phyloP scores from a whole-genome alignment of 495 filamentous ascomycete genomes.

The Daldinia vernicosa region DNA sequence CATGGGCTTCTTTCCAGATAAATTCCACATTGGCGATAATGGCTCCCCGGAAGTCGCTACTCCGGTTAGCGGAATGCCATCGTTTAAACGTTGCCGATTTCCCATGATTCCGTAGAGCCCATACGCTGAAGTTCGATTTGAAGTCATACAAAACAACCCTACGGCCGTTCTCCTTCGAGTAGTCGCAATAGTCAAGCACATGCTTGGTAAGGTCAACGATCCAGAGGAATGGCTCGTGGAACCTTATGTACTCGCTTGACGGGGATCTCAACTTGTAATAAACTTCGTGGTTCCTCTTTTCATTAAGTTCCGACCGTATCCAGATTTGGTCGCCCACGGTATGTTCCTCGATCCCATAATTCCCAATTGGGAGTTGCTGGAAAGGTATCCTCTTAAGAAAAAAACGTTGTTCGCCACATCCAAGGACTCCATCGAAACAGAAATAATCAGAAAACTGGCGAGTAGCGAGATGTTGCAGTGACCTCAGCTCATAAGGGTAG shows the following conservation, averaged over 20 bases:
- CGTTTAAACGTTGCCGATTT: slow-evolving; percentile 46
- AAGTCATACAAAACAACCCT: slow-evolving; percentile 63
- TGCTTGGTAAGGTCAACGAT: slow-evolving; percentile 72
- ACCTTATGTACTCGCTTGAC: slow-evolving; percentile 65
- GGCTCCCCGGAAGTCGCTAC: slow-evolving; percentile 64
- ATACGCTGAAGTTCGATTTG: slow-evolving; percentile 59
- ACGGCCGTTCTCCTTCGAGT: slow-evolving; percentile 38
- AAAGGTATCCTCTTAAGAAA: slow-evolving; percentile 67
- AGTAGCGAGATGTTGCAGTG: slow-evolving; percentile 60
- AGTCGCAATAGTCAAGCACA: slow-evolving; percentile 67
- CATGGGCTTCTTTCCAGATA: slow-evolving; percentile 68
- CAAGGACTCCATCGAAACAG: slow-evolving; percentile 69
- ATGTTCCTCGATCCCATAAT: slow-evolving; percentile 63
- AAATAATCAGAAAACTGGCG: slow-evolving; percentile 47
- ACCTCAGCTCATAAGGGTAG: slow-evolving; percentile 58
- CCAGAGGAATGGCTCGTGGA: slow-evolving; percentile 70
- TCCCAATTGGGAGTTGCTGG: slow-evolving; percentile 66
- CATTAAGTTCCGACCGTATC: slow-evolving; percentile 61
- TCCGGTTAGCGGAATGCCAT: slow-evolving; percentile 61
- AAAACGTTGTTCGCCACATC: slow-evolving; percentile 48
- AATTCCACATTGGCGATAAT: slow-evolving; percentile 66
- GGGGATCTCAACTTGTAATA: slow-evolving; percentile 70
- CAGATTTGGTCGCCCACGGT: slow-evolving; percentile 65
- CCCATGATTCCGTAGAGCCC: slow-evolving; percentile 58
- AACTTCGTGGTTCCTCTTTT: slow-evolving; percentile 48